Percentiles rank a stretch among this genome's conserved stretches.
Evolutionary conservation across 495 filamentous ascomycete genomes (phyloP).

Genomic region (Chaetomium tenue): DNA sequence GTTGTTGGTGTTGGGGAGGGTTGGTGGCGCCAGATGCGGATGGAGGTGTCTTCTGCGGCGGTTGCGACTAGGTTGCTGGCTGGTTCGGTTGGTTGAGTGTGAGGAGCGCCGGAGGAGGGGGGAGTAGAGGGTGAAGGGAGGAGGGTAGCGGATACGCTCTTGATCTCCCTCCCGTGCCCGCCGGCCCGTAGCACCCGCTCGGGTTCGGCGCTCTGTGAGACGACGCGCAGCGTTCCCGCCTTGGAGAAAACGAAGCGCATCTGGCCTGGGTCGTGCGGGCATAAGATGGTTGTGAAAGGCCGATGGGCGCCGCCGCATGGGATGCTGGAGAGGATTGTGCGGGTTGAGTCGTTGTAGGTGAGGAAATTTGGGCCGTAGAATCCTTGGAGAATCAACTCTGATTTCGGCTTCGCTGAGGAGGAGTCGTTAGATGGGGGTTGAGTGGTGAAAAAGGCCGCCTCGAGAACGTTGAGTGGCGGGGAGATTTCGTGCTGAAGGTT

Average conservation of each 20-base stretch:
- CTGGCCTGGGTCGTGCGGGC: slow-evolving; percentile 29
- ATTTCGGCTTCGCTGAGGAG: slow-evolving; percentile 14
- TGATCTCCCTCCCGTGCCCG: slow-evolving; percentile 86
- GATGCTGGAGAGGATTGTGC: slow-evolving; percentile 63
- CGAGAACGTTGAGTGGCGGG: slow-evolving; percentile 65
- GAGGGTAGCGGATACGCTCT: slow-evolving; percentile 58
- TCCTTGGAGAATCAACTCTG: slow-evolving; percentile 68
- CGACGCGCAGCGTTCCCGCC: slow-evolving; percentile 52
- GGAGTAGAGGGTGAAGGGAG: background rate
- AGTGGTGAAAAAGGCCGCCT: slow-evolving; percentile 60
- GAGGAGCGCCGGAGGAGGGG: background rate
- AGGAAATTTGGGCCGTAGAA: slow-evolving; percentile 77
- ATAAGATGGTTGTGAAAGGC: slow-evolving; percentile 61
- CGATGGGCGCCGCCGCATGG: slow-evolving; percentile 84
- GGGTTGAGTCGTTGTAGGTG: slow-evolving; percentile 68
- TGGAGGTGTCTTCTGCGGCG: slow-evolving; percentile 83
- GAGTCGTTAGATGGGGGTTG: background rate
- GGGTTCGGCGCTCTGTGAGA: slow-evolving; percentile 47
- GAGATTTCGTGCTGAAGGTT: slow-evolving; percentile 45
- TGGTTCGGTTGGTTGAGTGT: background rate
- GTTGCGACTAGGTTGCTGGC: slow-evolving; percentile 58
- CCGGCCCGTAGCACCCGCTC: slow-evolving; percentile 62
- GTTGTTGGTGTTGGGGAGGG: background rate
- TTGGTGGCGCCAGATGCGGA: slow-evolving; percentile 59
- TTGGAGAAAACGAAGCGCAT: slow-evolving; percentile 56